Evolutionary conservation across 148 eudicot species (phyloP).

Genomic region (Vaccinium macrocarpon): DNA sequence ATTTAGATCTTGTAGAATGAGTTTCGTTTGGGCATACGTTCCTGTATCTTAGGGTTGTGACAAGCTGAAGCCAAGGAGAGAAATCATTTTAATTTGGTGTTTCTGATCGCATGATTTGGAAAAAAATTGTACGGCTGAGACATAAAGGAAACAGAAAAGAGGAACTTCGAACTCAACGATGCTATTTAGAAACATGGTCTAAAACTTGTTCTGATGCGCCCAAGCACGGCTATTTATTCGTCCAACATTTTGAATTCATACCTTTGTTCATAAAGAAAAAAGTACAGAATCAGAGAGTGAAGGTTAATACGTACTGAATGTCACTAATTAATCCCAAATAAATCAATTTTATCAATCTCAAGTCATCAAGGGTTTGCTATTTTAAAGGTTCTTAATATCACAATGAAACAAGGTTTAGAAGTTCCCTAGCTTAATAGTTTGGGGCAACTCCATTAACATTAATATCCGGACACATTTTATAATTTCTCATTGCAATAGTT

Average conservation of each 20-base stretch:
- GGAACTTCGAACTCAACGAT: neutral
- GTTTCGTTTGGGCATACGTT: slow-evolving; percentile 6
- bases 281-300: neutral
- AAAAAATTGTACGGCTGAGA: neutral
- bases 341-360: neutral
- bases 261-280: neutral
- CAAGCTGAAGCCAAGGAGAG: neutral
- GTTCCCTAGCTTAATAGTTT: neutral
- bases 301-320: neutral
- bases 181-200: slow-evolving; percentile 1
- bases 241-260: neutral
- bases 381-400: neutral
- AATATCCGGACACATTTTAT: neutral
- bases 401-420: neutral
- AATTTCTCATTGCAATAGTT: neutral
- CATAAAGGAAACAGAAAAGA: neutral
- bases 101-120: neutral
- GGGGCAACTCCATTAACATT: neutral
- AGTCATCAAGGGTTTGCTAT: neutral
- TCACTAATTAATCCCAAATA: neutral
- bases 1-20: neutral
- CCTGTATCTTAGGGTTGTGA: neutral
- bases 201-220: neutral
- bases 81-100: neutral
- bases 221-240: neutral